Evolutionary conservation across 306 rosid genomes (phyloP), one percentile per base, ranked within the genome.

Genomic region (Glycyrrhiza uralensis): DNA sequence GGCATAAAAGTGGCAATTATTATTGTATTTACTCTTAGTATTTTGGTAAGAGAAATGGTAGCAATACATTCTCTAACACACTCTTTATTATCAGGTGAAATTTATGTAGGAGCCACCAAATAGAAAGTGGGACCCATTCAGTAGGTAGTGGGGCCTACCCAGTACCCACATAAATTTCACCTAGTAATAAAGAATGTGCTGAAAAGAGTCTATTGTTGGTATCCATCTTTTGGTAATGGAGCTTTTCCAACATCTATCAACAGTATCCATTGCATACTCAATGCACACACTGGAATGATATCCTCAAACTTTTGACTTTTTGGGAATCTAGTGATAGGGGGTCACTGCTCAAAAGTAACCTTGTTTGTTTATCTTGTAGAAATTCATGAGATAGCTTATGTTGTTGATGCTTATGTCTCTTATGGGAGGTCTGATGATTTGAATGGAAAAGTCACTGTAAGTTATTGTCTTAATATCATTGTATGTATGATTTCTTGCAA

Each of bases 361-460:
- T 18, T 72, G 24, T 77, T 61, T 72, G 45, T 79, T 78, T 76
- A 23, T 85, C 75, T 72, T 76, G 87, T 85, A 90, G 97, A 79
- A 78, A 78, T 72, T 64, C 78, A 59, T 32, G 78, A 71, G 78
- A 74, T 74, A 69, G 74, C 81, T 71, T 71, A 61, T 69, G 78
- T 88, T 62, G 90, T 93, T 57, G 97, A 90, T 51, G 79, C 83
- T 45, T 80, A 87, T 64, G 87, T 83, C 81, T 80, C 79, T 17
- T 84, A 42, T 71, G 96, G 89, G 83, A 83, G 71, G 82, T 87
- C 98, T 49, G 88, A 87, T 80, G 77, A 61, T 68, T 72, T 80
- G 71, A 50, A 82, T 41, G 97, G 90, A 74, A 89, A 93, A 71
- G 74, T 90, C 52, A 84, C 76, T 79, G 98, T 93, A 84, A 74